phyloP scores from a whole-genome alignment of 768 basidiomycete genomes.

The Panaeolus papilionaceus region DNA sequence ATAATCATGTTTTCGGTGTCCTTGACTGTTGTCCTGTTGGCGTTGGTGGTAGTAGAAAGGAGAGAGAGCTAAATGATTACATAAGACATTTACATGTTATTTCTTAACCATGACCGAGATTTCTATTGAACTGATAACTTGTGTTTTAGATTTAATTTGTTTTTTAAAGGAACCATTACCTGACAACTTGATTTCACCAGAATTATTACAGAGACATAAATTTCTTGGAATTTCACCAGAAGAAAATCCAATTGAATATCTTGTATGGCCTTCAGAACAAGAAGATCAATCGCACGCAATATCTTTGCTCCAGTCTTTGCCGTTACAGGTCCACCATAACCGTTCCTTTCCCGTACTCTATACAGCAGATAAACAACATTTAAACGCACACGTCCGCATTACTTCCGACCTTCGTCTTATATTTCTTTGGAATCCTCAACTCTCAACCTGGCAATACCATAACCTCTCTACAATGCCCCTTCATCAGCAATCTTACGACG shows the following conservation, averaged over 20 bases:
- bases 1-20: conserved; percentile 7
- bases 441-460: conserved; percentile 70
- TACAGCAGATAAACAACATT: conserved; percentile 53
- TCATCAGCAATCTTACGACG: conserved; percentile 47
- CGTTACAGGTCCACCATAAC: conserved; percentile 25
- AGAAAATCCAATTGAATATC: conserved; percentile 57
- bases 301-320: conserved; percentile 41
- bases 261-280: conserved; percentile 67
- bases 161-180: conserved; percentile 61
- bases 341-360: conserved; percentile 37
- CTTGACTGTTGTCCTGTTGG: not conserved
- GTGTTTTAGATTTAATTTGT: conserved; percentile 63
- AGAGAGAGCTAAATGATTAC: not conserved
- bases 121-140: conserved; percentile 45
- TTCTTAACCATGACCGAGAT: conserved; percentile 25
- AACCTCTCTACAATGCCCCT: conserved; percentile 76
- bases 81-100: conserved; percentile 1
- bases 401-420: conserved; percentile 60
- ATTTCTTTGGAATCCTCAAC: conserved; percentile 65
- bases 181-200: conserved; percentile 61
- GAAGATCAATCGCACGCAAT: conserved; percentile 36
- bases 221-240: conserved; percentile 62
- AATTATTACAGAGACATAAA: conserved; percentile 68
- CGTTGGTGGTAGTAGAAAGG: conserved; percentile 6
- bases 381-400: conserved; percentile 64